phyloP scores from a whole-genome alignment of 495 filamentous ascomycete genomes.

The Extremus antarcticus region DNA sequence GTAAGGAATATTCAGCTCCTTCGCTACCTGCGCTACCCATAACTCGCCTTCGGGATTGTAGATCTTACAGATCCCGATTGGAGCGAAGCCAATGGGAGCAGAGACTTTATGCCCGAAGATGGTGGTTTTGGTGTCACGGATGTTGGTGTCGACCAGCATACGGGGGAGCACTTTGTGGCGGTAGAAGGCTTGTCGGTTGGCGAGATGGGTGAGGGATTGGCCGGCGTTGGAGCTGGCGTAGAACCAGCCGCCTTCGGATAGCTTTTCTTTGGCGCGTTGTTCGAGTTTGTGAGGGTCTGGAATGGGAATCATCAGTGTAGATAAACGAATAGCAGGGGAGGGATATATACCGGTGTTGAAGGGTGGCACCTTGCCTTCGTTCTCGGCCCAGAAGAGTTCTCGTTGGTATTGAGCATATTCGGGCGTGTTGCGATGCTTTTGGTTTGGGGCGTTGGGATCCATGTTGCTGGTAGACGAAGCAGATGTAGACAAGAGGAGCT shows the following conservation, averaged over 20 bases:
- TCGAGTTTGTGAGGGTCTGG: conserved; percentile 48
- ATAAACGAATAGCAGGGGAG: background rate
- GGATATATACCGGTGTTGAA: conserved; percentile 42
- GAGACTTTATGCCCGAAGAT: conserved; percentile 53
- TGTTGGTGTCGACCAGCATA: conserved; percentile 51
- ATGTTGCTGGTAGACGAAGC: conserved; percentile 3
- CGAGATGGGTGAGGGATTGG: conserved; percentile 52
- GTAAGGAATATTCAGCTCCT: conserved; percentile 46
- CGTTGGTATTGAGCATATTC: conserved; percentile 53
- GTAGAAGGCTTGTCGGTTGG: conserved; percentile 59
- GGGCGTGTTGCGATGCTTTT: conserved; percentile 44
- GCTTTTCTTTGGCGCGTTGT: conserved; percentile 44
- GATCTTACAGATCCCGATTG: conserved; percentile 57
- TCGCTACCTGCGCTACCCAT: conserved; percentile 47
- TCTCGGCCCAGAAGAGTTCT: conserved; percentile 49
- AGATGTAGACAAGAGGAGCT: no score
- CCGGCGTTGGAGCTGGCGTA: conserved; percentile 60
- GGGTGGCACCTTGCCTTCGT: conserved; percentile 41
- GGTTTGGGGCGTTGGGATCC: conserved; percentile 49
- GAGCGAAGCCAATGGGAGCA: conserved; percentile 54
- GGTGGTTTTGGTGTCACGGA: conserved; percentile 43
- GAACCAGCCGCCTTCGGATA: conserved; percentile 44
- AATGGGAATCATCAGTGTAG: background rate
- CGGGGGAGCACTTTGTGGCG: conserved; percentile 54
- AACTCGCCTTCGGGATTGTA: conserved; percentile 49